These are phyloP conservation scores for Amanita muscaria DNA, from an alignment of 768 basidiomycete genomes.

Conservation along the genomic window DNA sequence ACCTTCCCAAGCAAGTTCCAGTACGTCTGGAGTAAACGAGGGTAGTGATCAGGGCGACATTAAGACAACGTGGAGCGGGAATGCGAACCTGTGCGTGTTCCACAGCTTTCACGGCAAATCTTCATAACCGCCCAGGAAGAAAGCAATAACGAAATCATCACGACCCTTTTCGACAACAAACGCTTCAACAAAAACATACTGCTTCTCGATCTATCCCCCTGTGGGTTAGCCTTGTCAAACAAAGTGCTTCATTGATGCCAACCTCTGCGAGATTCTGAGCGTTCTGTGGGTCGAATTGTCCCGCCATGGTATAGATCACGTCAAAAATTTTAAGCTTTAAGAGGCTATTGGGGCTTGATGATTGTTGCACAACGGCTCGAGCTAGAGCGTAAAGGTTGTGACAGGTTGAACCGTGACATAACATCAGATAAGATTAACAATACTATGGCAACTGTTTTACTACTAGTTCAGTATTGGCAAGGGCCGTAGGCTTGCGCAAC, in stretches of 20 bases:
- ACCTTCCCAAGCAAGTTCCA: slow-evolving; percentile 89
- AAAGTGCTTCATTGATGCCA: slow-evolving; percentile 15
- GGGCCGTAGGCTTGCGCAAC: slow-evolving; percentile 23
- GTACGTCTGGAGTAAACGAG: slow-evolving; percentile 56
- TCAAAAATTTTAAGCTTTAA: too few species aligned
- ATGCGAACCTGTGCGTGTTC: slow-evolving; percentile 92
- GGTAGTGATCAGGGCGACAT: not conserved
- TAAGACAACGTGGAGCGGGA: too few species aligned
- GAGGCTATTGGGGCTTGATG: too few species aligned
- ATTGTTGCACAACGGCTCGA: too few species aligned
- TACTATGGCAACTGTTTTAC: too few species aligned
- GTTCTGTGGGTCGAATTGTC: slow-evolving; percentile 73
- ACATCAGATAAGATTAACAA: slow-evolving; percentile 8
- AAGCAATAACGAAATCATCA: not conserved
- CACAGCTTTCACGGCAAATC: slow-evolving; percentile 90
- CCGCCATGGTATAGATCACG: slow-evolving; percentile 5
- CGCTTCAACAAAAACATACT: slow-evolving; percentile 42
- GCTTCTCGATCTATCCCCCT: slow-evolving; percentile 82
- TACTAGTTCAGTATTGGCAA: too few species aligned
- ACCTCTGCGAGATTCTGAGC: slow-evolving; percentile 92
- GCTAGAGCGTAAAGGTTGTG: too few species aligned
- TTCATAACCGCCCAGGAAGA: slow-evolving; percentile 17
- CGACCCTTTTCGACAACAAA: not conserved
- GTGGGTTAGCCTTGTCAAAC: not conserved
- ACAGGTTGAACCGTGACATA: too few species aligned